Evolutionary conservation across 192 early-diverging fungal species (phyloP).

Genomic region (Backusella circina): DNA sequence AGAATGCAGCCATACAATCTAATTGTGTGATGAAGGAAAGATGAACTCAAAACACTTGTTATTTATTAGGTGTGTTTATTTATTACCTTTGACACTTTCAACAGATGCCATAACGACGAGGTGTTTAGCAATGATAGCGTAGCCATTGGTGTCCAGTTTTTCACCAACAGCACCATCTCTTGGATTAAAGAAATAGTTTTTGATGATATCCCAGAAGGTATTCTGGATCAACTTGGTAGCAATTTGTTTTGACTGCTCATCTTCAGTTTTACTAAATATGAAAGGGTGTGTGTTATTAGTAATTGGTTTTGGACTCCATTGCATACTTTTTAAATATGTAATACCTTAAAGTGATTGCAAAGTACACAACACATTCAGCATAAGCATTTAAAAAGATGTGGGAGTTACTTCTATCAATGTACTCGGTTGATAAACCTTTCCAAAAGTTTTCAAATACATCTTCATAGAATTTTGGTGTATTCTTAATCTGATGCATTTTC

Average conservation of each 20-base stretch:
- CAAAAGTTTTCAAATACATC: slow-evolving; percentile 65
- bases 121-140: slow-evolving; percentile 12
- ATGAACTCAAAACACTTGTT: too few species aligned
- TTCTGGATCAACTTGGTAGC: slow-evolving; percentile 17
- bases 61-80: too few species aligned
- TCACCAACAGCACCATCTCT: neutral
- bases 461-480: slow-evolving; percentile 37
- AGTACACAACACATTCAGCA: slow-evolving; percentile 61
- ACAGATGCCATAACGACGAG: neutral
- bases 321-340: too few species aligned
- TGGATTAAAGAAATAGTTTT: slow-evolving; percentile 37
- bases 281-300: neutral
- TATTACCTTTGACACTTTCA: slow-evolving; percentile 11
- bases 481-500: slow-evolving; percentile 4
- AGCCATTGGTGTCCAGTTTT: slow-evolving; percentile 12
- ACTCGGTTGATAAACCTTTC: slow-evolving; percentile 45
- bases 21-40: neutral
- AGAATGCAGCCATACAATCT: slow-evolving; percentile 10
- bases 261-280: neutral
- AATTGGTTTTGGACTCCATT: too few species aligned
- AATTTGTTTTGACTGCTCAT: neutral
- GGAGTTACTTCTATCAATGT: slow-evolving; percentile 47
- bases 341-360: slow-evolving; percentile 42
- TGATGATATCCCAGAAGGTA: slow-evolving; percentile 40
- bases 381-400: slow-evolving; percentile 57